Base-by-base conservation (phyloP, 2,329 filamentous ascomycete genomes). In the Macroventuria anomochaeta region DNA sequence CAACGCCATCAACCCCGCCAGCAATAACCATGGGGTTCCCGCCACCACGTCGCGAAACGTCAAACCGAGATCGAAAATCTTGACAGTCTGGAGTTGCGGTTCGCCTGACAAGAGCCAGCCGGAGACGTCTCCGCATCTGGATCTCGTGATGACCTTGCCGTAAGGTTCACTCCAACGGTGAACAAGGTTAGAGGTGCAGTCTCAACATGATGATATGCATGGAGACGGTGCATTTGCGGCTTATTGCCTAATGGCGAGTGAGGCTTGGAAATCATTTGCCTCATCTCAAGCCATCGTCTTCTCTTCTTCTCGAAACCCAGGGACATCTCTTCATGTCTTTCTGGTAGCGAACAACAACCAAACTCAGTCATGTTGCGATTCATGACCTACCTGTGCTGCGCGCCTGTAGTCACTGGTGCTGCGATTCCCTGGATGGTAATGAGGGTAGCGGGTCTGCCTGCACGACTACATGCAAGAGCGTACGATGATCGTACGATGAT, bases 401-500 rank as follows among this genome's bases (percentile, higher is more conserved):
- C 25, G 32, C 33, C 38, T 25, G 21, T 43, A 4, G 32, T 38
- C 20, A 25, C 43, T 33, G 38, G 50, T 7, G 43, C 43, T 23
- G 50, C 38, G 11, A 17, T 48, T 17, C 33, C 50, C 13, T 18
- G 21, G 3, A 39, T 11, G 7, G 15, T 37, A n/a, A 23, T 33
- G 26, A 33, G 34, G 32, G 5, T 25, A 21, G 34, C 41, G 15
- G 28, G n/a, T 17, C 34, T 46, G 13, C 18, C 41, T 26, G 33
- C 12, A 6, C 32, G 32, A 39, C 21, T 53, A 5, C 13, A 20
- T 29, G 28, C 20, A 28, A 47, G 50, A 23, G 32, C 39, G 26
- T 20, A 46, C 34, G 28, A 51, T 46, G 52, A 50, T 23, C 55
- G 53, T 23, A 52, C 34, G 10, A 37, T 55, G 5, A 46, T 58